Evolutionary conservation across 116 monocot genomes (phyloP).

Genomic region (Phalaenopsis hybrid): DNA sequence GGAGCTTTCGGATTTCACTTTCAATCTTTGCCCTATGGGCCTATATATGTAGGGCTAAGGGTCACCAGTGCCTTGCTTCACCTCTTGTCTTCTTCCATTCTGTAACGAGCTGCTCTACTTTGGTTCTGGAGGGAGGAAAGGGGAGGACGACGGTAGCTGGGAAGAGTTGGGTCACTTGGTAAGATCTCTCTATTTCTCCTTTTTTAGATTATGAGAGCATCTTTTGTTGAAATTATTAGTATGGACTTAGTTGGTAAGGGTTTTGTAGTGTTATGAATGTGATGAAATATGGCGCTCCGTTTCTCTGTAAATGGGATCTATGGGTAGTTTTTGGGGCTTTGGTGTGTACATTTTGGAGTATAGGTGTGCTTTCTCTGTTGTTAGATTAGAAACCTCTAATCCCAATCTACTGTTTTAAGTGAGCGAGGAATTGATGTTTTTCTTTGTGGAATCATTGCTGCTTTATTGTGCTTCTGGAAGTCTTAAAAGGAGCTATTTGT

Average conservation of each 20-base stretch:
- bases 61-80: no score
- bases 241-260: neutral
- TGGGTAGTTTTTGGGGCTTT: neutral
- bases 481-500: no score
- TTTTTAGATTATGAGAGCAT: neutral
- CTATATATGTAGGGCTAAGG: conserved; percentile 3
- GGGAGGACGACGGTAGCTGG: neutral
- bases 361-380: neutral
- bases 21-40: neutral
- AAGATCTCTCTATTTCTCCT: neutral
- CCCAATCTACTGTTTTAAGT: neutral
- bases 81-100: neutral
- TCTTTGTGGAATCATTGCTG: neutral
- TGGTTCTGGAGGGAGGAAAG: neutral
- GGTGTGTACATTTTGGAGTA: neutral
- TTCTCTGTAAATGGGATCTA: neutral
- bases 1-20: neutral
- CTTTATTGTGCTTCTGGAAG: neutral
- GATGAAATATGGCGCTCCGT: neutral
- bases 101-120: neutral
- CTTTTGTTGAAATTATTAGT: no score
- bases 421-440: neutral
- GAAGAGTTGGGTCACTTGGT: neutral
- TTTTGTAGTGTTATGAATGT: neutral
- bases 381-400: neutral